These are phyloP conservation scores for Dunaliella sp. DNA, from an alignment of 139 green algal species.

Conservation along the genomic window DNA sequence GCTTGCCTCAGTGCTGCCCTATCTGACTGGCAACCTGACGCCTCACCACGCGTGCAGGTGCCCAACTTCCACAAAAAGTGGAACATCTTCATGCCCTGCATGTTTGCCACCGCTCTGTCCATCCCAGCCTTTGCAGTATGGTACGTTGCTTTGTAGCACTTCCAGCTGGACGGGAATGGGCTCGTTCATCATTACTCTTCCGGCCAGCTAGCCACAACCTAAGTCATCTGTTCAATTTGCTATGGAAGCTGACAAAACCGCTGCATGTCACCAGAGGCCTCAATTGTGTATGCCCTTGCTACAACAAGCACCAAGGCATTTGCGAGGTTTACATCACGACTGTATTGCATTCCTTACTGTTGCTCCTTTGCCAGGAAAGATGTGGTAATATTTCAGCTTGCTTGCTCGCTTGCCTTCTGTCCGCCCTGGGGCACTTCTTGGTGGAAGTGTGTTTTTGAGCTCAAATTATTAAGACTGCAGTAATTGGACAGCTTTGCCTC, in stretches of 20 bases:
- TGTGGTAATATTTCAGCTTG: too few species aligned
- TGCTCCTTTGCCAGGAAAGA: too few species aligned
- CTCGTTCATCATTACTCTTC: not conserved
- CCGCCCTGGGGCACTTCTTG: too few species aligned
- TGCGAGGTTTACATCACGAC: too few species aligned
- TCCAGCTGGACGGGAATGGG: not conserved
- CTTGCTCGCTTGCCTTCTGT: too few species aligned
- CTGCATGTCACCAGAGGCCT: not conserved
- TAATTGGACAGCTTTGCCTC: not conserved
- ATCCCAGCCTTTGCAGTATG: constrained; percentile 40
- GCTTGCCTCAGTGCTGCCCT: too few species aligned
- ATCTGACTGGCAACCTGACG: too few species aligned
- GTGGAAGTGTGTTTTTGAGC: not conserved
- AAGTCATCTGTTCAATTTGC: not conserved
- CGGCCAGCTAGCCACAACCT: not conserved
- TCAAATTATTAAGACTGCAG: not conserved
- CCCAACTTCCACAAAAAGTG: constrained; percentile 41
- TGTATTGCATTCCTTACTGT: too few species aligned
- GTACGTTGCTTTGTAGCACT: constrained; percentile 3
- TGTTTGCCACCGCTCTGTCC: constrained; percentile 19
- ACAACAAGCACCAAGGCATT: too few species aligned
- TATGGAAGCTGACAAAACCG: not conserved
- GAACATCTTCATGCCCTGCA: constrained; percentile 14
- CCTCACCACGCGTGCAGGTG: constrained; percentile 10
- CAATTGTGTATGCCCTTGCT: not conserved